These are phyloP conservation scores for Candida pseudoviswanathii DNA, from an alignment of 1,139 yeast genomes.

Conservation along the genomic window DNA sequence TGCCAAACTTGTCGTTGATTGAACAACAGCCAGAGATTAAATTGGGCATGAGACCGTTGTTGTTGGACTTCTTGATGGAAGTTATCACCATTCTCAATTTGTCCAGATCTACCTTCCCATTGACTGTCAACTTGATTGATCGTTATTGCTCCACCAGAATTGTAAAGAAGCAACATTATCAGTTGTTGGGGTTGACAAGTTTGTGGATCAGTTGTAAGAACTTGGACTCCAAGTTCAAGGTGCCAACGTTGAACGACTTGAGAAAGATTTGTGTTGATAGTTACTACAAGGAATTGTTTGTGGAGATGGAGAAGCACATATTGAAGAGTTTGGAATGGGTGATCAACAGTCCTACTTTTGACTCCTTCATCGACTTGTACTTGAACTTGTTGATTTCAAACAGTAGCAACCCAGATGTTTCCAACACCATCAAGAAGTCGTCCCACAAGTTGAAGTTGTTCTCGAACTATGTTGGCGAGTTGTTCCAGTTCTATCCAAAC, in stretches of 20 bases:
- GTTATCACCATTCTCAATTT: conserved; percentile 52
- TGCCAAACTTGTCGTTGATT: conserved; percentile 43
- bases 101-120: conserved; percentile 54
- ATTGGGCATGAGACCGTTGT: conserved; percentile 50
- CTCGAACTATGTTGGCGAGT: conserved; percentile 63
- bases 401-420: conserved; percentile 23
- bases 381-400: conserved; percentile 29
- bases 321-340: conserved; percentile 61
- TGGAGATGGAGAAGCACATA: conserved; percentile 70
- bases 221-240: conserved; percentile 66
- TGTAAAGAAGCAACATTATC: conserved; percentile 60
- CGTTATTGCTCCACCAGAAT: conserved; percentile 52
- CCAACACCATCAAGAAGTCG: conserved; percentile 26
- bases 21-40: conserved; percentile 56
- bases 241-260: conserved; percentile 59
- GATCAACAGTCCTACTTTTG: conserved; percentile 59
- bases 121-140: conserved; percentile 56
- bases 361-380: conserved; percentile 60
- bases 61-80: conserved; percentile 57
- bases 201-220: conserved; percentile 77
- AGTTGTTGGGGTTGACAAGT: conserved; percentile 68
- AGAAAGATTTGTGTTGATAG: conserved; percentile 65
- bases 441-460: conserved; percentile 54
- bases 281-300: conserved; percentile 58
- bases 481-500: conserved; percentile 63